Evolutionary conservation across 805 yeast species (phyloP), one percentile per base, ranked within the genome.

Genomic region (Teunomyces cretensis): DNA sequence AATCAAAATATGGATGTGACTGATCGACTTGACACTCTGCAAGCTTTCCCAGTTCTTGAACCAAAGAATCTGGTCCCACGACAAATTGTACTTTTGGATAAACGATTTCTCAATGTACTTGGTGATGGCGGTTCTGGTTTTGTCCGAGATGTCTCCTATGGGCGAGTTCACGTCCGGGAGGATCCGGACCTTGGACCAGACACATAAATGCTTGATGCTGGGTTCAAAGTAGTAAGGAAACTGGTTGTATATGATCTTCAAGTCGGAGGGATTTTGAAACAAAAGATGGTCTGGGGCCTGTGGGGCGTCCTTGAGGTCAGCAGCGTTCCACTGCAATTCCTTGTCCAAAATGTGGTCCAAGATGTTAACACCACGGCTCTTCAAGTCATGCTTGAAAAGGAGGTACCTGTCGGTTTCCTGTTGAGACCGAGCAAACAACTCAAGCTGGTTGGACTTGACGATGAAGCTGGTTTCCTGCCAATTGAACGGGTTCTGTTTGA

Each of bases 11-110:
- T 86, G 94, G n/a, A 85, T 65, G 57, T 86, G 94, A 17, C 89
- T 83, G 30, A 86, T 67, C 26, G 78, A 72, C 51, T 70, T 75
- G 5, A 86, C 83, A 58, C 89, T 83, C 58, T 86, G 94, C 33
- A 86, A 60, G 6, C 76, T 71, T 6, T 83, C 76, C 79, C 86
- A 85, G 58, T 86, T 86, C 52, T 85, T 75, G 61, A 86, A 86
- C 92, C 92, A 86, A 1, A 72, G 58, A 36, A 77, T 54, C 32
- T 77, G 64, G 3, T 72, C 66, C 22, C 68, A 55, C 6, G 62
- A 55, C 12, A 70, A 57, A 8, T 72, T 75, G 32, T 79, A 63
- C 27, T 66, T 64, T 24, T 70, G 61, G n/a, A 72, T 64, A 46
- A 85, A 76, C 3, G 84, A 81, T 41, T 64, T 60, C 2, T 67